A percentile compares a stretch with the other conserved stretches of the same genome.
Evolutionary conservation across 208 protist species (phyloP).

Genomic region (Trypanosoma avium): DNA sequence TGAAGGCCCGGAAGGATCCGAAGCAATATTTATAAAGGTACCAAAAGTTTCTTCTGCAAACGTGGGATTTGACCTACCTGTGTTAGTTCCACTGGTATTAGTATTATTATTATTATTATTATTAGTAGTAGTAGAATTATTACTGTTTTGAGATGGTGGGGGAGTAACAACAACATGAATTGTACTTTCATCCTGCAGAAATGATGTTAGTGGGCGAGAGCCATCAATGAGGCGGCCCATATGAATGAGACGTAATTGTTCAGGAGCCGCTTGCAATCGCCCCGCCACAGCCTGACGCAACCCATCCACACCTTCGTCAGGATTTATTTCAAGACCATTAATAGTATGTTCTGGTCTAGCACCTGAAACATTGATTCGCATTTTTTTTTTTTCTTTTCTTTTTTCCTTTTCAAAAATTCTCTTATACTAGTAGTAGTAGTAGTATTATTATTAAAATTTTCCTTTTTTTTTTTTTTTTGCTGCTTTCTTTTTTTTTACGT

Average conservation of each 20-base stretch:
- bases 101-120: slow-evolving; percentile 14
- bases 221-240: slow-evolving; percentile 29
- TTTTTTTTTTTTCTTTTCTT: slow-evolving; percentile 25
- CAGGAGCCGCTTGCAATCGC: slow-evolving; percentile 29
- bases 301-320: slow-evolving; percentile 37
- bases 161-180: slow-evolving; percentile 22
- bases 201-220: slow-evolving; percentile 17
- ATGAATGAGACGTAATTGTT: slow-evolving; percentile 31
- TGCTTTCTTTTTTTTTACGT: background rate
- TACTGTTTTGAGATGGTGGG: background rate
- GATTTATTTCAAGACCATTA: slow-evolving; percentile 40
- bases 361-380: slow-evolving; percentile 44
- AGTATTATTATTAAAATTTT: slow-evolving; percentile 13
- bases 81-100: slow-evolving; percentile 13
- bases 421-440: slow-evolving; percentile 21
- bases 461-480: background rate
- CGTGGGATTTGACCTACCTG: no score
- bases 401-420: slow-evolving; percentile 22
- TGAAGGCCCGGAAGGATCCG: no score
- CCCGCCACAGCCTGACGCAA: slow-evolving; percentile 37
- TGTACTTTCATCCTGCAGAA: slow-evolving; percentile 32
- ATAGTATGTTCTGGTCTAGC: slow-evolving; percentile 43
- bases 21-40: no score
- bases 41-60: background rate
- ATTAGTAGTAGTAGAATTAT: background rate